phyloP scores from a whole-genome alignment of 78 protist species.

The Dictyostelium brefeldianum region DNA sequence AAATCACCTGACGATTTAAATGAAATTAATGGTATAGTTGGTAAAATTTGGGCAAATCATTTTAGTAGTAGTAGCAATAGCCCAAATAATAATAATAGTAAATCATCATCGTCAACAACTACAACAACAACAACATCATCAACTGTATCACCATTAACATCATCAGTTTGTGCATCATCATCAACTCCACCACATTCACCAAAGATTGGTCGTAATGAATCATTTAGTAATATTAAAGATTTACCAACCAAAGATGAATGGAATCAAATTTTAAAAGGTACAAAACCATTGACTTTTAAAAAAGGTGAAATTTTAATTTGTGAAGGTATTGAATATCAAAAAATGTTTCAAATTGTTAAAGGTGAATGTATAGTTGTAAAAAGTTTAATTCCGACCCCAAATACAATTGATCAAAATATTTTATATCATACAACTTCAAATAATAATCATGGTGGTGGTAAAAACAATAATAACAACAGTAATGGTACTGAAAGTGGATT shows the following conservation, averaged over 20 bases:
- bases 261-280: constrained; percentile 73
- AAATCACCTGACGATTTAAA: constrained; percentile 35
- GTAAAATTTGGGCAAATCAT: constrained; percentile 58
- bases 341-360: constrained; percentile 72
- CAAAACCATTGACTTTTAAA: constrained; percentile 53
- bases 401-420: neutral
- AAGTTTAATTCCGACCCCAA: constrained; percentile 21
- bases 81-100: neutral
- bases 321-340: constrained; percentile 77
- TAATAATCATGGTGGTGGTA: neutral
- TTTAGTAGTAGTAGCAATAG: neutral
- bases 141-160: neutral
- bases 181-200: constrained; percentile 51
- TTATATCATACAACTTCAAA: neutral
- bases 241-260: constrained; percentile 77
- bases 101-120: constrained; percentile 1
- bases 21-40: constrained; percentile 23
- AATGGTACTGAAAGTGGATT: constrained; percentile 1
- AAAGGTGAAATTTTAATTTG: constrained; percentile 65
- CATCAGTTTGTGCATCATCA: constrained; percentile 27
- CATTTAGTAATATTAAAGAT: constrained; percentile 54
- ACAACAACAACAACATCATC: neutral
- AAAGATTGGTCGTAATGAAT: constrained; percentile 68
- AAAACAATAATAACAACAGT: neutral
- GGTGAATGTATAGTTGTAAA: constrained; percentile 81